These are phyloP conservation scores for Dothideomycetes sp. DNA, from an alignment of 2,329 filamentous ascomycete species.

Conservation along the genomic window DNA sequence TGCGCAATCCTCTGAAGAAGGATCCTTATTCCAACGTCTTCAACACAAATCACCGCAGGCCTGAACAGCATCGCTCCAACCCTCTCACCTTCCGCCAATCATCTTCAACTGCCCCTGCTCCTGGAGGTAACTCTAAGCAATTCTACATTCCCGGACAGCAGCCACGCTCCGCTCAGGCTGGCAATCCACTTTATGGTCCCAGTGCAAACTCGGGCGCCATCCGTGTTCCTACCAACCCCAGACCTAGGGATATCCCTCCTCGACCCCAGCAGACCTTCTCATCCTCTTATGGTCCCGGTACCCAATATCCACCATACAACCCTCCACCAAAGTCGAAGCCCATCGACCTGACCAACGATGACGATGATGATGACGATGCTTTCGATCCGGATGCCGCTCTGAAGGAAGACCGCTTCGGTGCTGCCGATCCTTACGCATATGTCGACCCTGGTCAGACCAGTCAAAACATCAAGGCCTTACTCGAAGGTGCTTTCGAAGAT, in stretches of 20 bases:
- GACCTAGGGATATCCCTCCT: conserved; percentile 39
- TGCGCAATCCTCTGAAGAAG: conserved; percentile 39
- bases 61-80: conserved; percentile 14
- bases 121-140: conserved; percentile 10
- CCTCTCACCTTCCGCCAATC: conserved; percentile 10
- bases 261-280: conserved; percentile 45
- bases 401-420: conserved; percentile 42
- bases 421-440: conserved; percentile 49
- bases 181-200: conserved; percentile 5
- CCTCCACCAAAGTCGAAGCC: conserved; percentile 31
- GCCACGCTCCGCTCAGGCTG: conserved; percentile 6
- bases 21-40: conserved; percentile 36
- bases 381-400: conserved; percentile 41
- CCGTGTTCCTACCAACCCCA: conserved; percentile 39
- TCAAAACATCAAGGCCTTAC: conserved; percentile 69
- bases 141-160: conserved; percentile 22
- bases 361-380: conserved; percentile 33
- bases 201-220: conserved; percentile 24
- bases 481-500: conserved; percentile 72
- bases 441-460: conserved; percentile 63
- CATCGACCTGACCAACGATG: conserved; percentile 40
- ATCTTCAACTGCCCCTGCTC: neutral
- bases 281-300: conserved; percentile 31
- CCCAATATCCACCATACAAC: conserved; percentile 40
- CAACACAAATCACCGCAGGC: conserved; percentile 34